A percentile compares a stretch with the other conserved stretches of the same genome.
These are phyloP conservation scores for Chaetomiaceae sp. DNA, from an alignment of 2,329 filamentous ascomycete genomes.

Conservation along the genomic window DNA sequence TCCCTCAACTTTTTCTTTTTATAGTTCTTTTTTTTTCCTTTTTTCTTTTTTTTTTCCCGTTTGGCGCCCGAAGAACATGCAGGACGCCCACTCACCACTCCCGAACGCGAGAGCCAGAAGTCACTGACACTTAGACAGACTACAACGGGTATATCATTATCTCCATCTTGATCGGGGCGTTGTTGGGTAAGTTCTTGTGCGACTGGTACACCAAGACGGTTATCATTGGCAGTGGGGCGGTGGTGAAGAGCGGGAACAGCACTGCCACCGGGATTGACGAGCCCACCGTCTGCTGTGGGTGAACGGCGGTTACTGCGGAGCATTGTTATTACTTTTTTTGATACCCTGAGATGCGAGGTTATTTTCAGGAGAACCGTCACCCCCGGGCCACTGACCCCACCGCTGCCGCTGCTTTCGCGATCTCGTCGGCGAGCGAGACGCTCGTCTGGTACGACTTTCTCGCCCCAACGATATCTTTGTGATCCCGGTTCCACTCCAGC, in stretches of 20 bases:
- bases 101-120: too few species aligned
- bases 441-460: conserved; percentile 36
- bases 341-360: conserved; percentile 5
- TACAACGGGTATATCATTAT: conserved; percentile 45
- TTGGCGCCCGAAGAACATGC: too few species aligned
- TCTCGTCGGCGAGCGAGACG: conserved; percentile 37
- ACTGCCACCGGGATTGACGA: conserved; percentile 39
- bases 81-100: too few species aligned
- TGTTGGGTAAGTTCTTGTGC: conserved; percentile 50
- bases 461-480: conserved; percentile 22
- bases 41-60: too few species aligned
- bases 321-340: conserved; percentile 10
- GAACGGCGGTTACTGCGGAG: conserved; percentile 10
- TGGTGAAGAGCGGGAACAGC: conserved; percentile 23
- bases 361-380: neutral
- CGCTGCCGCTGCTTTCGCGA: conserved; percentile 27
- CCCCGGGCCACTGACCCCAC: neutral
- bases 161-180: conserved; percentile 43
- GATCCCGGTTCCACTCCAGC: conserved; percentile 40
- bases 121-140: too few species aligned
- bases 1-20: too few species aligned
- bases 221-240: conserved; percentile 29
- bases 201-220: conserved; percentile 48
- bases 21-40: too few species aligned
- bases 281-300: conserved; percentile 45